phyloP scores from a whole-genome alignment of 2,329 filamentous ascomycete species.

The Dothistroma pini region DNA sequence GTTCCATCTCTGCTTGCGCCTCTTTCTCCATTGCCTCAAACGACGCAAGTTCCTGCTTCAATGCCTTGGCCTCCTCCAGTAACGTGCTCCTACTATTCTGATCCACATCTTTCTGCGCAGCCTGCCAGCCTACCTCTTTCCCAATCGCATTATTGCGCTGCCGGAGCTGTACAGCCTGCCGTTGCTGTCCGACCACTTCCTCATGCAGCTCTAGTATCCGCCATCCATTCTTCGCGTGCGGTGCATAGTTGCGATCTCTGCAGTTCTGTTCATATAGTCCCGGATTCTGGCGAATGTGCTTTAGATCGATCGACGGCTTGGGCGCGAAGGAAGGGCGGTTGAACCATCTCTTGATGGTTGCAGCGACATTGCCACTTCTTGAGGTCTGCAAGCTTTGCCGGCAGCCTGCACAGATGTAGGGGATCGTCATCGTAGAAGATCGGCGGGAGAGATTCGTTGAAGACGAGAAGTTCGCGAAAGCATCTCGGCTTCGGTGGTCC shows the following conservation, averaged over 20 bases:
- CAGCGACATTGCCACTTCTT: background rate
- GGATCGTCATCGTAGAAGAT: slow-evolving; percentile 10
- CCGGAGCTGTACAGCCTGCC: slow-evolving; percentile 57
- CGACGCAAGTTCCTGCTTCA: slow-evolving; percentile 60
- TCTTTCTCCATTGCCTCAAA: slow-evolving; percentile 62
- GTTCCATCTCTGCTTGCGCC: slow-evolving; percentile 37
- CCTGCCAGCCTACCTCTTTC: slow-evolving; percentile 45
- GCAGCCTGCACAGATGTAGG: slow-evolving; percentile 19
- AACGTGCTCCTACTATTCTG: slow-evolving; percentile 44
- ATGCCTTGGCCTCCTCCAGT: slow-evolving; percentile 58
- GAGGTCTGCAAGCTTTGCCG: slow-evolving; percentile 1
- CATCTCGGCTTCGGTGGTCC: background rate
- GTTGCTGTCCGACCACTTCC: slow-evolving; percentile 51
- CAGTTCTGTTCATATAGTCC: slow-evolving; percentile 80
- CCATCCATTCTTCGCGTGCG: slow-evolving; percentile 50
- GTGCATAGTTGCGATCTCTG: slow-evolving; percentile 74
- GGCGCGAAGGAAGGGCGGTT: slow-evolving; percentile 68
- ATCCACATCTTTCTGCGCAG: slow-evolving; percentile 22
- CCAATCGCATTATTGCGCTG: slow-evolving; percentile 65
- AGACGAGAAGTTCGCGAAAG: background rate
- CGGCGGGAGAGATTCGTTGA: background rate
- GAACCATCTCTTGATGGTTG: slow-evolving; percentile 27
- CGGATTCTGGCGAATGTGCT: slow-evolving; percentile 83
- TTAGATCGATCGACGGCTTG: slow-evolving; percentile 76
- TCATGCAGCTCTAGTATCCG: slow-evolving; percentile 51